Evolutionary conservation across 2,329 filamentous ascomycete genomes (phyloP).

Genomic region (Coleophoma crateriformis): DNA sequence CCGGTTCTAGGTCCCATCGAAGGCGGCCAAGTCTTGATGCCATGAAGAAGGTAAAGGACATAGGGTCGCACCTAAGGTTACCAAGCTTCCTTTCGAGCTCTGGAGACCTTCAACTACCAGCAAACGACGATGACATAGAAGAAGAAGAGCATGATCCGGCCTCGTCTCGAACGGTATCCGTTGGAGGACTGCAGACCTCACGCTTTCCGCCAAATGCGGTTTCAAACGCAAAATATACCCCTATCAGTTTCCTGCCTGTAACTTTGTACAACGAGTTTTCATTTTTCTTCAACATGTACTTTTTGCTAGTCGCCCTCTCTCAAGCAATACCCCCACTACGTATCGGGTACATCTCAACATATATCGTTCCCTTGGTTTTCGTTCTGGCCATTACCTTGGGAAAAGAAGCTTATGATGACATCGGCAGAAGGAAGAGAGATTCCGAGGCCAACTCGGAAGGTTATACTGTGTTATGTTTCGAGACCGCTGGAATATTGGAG

Average conservation of each 20-base stretch:
- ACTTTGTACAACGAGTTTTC: slow-evolving; percentile 99
- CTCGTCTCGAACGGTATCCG: slow-evolving; percentile 67
- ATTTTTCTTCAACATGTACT: slow-evolving; percentile 99
- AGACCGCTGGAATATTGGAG: slow-evolving; percentile 40
- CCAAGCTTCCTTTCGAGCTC: slow-evolving; percentile 58
- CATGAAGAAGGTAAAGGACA: slow-evolving; percentile 36
- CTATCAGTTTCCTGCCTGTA: slow-evolving; percentile 86
- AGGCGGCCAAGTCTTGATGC: slow-evolving; percentile 31
- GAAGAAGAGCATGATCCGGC: slow-evolving; percentile 58
- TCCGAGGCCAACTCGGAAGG: slow-evolving; percentile 91
- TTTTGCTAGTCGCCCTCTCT: slow-evolving; percentile 88
- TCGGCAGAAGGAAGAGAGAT: slow-evolving; percentile 78
- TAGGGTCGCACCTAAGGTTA: slow-evolving; percentile 53
- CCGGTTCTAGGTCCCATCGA: slow-evolving; percentile 18
- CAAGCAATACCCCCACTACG: slow-evolving; percentile 85
- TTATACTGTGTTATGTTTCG: slow-evolving; percentile 73
- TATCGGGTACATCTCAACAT: slow-evolving; percentile 92
- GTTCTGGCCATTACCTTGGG: slow-evolving; percentile 88
- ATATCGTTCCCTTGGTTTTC: slow-evolving; percentile 86
- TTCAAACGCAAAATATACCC: slow-evolving; percentile 96
- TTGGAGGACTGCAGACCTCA: slow-evolving; percentile 67
- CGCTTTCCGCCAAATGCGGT: slow-evolving; percentile 87
- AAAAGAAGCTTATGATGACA: slow-evolving; percentile 94
- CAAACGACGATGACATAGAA: slow-evolving; percentile 31
- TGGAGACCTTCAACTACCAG: slow-evolving; percentile 5